Base-by-base conservation (phyloP, 2,329 filamentous ascomycete genomes). In the Diaporthe velutina region DNA sequence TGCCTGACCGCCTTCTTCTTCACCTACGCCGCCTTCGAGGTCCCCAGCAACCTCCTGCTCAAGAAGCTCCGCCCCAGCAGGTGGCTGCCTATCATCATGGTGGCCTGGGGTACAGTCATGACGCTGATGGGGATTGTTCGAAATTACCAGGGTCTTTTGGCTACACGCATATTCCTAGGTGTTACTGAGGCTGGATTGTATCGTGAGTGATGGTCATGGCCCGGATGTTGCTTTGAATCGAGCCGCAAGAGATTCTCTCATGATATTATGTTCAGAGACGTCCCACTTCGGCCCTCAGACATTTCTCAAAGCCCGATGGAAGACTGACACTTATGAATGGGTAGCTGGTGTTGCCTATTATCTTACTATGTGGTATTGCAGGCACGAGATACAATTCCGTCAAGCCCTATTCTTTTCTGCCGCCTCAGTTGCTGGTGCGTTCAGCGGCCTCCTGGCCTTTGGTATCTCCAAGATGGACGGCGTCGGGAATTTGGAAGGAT, bases 371-470 rank as follows among this genome's bases (percentile, higher is more conserved):
- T 91, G 88, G 89, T 91, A 91, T 74, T 88, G 86, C 28, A 85
- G 89, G n/a, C 85, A 88, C 68, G 89, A 90, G 75, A 87, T 89
- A 40, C 88, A 89, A 71, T 80, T 89, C 30, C 84, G 89, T 0
- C 86, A 88, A 76, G 94, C 94, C 1, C 89, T 96, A 70, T 96
- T 97, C 87, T 97, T 96, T 85, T 94, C 93, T 0, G 94, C 94
- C 0, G 94, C 94, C 0, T 94, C 95, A 0, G 85, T 97, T 0
- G 94, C 94, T 0, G 95, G 95, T 0, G 94, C 92, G 0, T 95
- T 95, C 78, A 93, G 92, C 77, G 93, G 93, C 5, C 79, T 90
- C 1, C 79, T 89, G 12, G 87, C 86, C 38, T 87, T 86, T 2
- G 87, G 84, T 4, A 86, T 89, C 25, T 84, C 86, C 3, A 83